Percentiles rank a stretch among this genome's conserved stretches.
Evolutionary conservation across 2,329 filamentous ascomycete genomes (phyloP).

Genomic region (Ploettnerulaceae sp.): DNA sequence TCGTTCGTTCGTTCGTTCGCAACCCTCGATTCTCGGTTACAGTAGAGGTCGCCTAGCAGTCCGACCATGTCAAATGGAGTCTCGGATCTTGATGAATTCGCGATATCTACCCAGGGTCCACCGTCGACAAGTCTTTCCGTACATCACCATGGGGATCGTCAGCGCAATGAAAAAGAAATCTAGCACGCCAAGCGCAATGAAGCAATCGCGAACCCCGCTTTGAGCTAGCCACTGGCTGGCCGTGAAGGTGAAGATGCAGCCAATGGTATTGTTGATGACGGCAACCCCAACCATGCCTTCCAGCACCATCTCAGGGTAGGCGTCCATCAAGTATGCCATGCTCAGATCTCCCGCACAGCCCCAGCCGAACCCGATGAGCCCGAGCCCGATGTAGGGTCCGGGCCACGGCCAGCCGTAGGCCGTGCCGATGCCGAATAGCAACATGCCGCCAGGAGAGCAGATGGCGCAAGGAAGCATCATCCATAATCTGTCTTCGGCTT

Average conservation of each 20-base stretch:
- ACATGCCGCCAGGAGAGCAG: slow-evolving; percentile 37
- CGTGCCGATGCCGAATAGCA: slow-evolving; percentile 39
- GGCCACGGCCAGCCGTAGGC: slow-evolving; percentile 48
- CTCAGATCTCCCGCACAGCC: slow-evolving; percentile 53
- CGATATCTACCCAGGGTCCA: slow-evolving; percentile 45
- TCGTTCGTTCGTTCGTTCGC: not conserved
- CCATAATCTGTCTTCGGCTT: slow-evolving; percentile 39
- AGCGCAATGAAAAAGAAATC: slow-evolving; percentile 47
- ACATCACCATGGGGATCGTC: slow-evolving; percentile 50
- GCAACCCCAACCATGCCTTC: slow-evolving; percentile 55
- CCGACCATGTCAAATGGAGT: slow-evolving; percentile 27
- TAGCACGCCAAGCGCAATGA: slow-evolving; percentile 48
- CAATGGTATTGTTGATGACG: slow-evolving; percentile 52
- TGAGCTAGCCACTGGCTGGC: slow-evolving; percentile 46
- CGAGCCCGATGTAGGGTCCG: slow-evolving; percentile 49
- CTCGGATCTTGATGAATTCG: slow-evolving; percentile 44
- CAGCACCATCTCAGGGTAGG: slow-evolving; percentile 52
- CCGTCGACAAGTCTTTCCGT: slow-evolving; percentile 45
- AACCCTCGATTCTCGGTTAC: no score
- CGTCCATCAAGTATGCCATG: slow-evolving; percentile 51
- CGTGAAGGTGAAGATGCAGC: slow-evolving; percentile 50
- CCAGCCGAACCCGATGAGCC: slow-evolving; percentile 55
- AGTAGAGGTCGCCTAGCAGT: no score
- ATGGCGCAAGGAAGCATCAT: slow-evolving; percentile 33
- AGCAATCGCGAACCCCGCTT: slow-evolving; percentile 42